Evolutionary conservation across 2,329 filamentous ascomycete genomes (phyloP), one percentile per base, ranked within the genome.

Genomic region (Colletotrichum lindemuthianum): DNA sequence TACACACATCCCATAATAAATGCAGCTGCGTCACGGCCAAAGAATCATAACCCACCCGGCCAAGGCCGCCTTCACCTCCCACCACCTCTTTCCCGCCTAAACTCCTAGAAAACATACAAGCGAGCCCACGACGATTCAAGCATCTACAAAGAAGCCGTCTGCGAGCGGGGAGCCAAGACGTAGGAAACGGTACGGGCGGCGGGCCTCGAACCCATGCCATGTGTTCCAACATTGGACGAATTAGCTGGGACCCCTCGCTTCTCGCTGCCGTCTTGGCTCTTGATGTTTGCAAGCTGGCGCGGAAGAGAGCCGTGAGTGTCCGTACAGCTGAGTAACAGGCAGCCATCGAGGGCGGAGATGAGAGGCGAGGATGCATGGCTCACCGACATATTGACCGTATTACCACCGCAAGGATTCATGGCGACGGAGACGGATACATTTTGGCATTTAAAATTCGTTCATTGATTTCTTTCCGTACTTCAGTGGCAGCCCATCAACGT

Each of bases 381-480:
- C 56, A 64, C 60, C 56, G 57, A 60, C 60, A 40, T 5, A 58
- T 49, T 44, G 57, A 60, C 41, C 15, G 11, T 6, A 36, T 13
- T 16, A 41, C 40, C 39, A 50, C 33, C 32, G 8, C 11, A 9
- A 24, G 16, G 16, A 3, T 24, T 24, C 24, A 24, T 24, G 24
- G 24, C 24, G 24, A 24, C 24, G 24, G 5, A 24, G 24, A 5
- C 24, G 24, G 24, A 24, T 24, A 24, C 24, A 24, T 4, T n/a
- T 48, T 51, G 41, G 51, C 34, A 41, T 45, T 61, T 52, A 9
- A 40, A 48, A 54, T 56, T 8, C 12, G 54, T 55, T 44, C 32
- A 24, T 37, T 65, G 58, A 45, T 53, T 53, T 63, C 48, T 53
- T 50, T 24, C 4, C 5, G 24, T 24, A 24, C 24, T 24, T 3